phyloP scores from a whole-genome alignment of 805 yeast genomes.

The Myxozyma vanderwaltii region DNA sequence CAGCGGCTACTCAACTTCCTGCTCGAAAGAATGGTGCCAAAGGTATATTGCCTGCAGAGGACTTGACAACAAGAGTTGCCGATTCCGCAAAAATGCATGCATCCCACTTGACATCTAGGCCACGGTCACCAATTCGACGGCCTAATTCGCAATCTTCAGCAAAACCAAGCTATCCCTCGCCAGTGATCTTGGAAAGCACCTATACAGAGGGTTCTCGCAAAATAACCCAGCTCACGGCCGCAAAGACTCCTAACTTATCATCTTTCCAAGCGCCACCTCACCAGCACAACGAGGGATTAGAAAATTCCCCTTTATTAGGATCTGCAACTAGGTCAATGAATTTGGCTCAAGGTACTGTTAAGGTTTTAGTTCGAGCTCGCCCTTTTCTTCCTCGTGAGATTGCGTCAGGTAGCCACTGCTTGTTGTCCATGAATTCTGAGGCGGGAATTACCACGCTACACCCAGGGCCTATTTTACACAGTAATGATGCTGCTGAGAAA shows the following conservation, averaged over 20 bases:
- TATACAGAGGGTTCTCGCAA: not conserved
- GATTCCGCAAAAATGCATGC: not conserved
- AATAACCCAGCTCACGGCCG: not conserved
- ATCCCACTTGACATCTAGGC: slow-evolving; percentile 23
- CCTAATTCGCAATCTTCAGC: slow-evolving; percentile 11
- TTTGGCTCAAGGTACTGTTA: slow-evolving; percentile 30
- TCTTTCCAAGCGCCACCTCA: not conserved
- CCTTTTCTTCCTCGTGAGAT: slow-evolving; percentile 32
- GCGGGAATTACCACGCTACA: slow-evolving; percentile 20
- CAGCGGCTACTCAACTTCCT: not conserved
- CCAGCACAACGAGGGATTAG: not conserved
- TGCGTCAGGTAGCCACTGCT: slow-evolving; percentile 14
- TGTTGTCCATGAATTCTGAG: slow-evolving; percentile 22
- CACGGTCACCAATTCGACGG: slow-evolving; percentile 29
- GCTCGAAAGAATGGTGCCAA: not conserved
- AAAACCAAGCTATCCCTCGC: not conserved
- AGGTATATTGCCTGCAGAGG: not conserved
- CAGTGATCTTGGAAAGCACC: not conserved
- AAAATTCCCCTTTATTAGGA: slow-evolving; percentile 5
- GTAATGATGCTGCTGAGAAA: not conserved
- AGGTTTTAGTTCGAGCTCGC: slow-evolving; percentile 34
- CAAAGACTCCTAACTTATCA: not conserved
- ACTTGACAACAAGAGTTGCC: not conserved
- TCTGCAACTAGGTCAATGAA: slow-evolving; percentile 10
- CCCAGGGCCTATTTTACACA: slow-evolving; percentile 7